Percentiles rank a stretch among this genome's conserved stretches.
These are phyloP conservation scores for Xerocomellus chrysenteron DNA, from an alignment of 768 basidiomycete genomes.

Conservation along the genomic window DNA sequence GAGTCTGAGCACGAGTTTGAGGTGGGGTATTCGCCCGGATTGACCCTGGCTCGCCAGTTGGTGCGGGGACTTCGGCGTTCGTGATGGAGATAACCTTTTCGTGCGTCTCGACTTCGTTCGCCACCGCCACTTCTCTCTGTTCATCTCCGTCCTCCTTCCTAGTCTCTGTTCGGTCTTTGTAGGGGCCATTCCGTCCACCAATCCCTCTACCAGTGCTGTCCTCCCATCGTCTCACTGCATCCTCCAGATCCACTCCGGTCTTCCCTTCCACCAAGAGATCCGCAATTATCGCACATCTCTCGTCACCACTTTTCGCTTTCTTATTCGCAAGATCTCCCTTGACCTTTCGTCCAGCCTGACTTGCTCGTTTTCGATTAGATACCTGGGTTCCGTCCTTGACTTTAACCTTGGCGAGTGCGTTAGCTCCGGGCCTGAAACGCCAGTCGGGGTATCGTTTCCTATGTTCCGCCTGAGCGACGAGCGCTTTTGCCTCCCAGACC, in stretches of 20 bases:
- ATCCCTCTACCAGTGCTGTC: slow-evolving; percentile 7
- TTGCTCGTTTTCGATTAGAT: slow-evolving; percentile 28
- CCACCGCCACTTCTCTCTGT: slow-evolving; percentile 17
- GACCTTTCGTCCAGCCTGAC: slow-evolving; percentile 28
- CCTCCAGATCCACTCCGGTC: slow-evolving; percentile 58
- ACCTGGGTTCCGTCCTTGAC: slow-evolving; percentile 41
- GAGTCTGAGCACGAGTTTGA: slow-evolving; percentile 29
- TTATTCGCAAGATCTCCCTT: slow-evolving; percentile 31
- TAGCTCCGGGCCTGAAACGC: slow-evolving; percentile 72
- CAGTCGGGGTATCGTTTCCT: slow-evolving; percentile 75
- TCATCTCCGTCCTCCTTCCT: slow-evolving; percentile 26
- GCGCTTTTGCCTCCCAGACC: slow-evolving; percentile 75
- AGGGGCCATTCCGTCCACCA: slow-evolving; percentile 2
- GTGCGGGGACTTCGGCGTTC: not conserved
- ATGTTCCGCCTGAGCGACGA: slow-evolving; percentile 71
- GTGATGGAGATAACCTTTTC: slow-evolving; percentile 5
- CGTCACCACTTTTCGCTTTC: slow-evolving; percentile 41
- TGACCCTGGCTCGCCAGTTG: not conserved
- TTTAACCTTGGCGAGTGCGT: slow-evolving; percentile 39
- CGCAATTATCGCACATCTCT: slow-evolving; percentile 64
- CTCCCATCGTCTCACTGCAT: slow-evolving; percentile 56
- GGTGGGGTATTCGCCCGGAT: slow-evolving; percentile 1
- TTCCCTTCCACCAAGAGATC: slow-evolving; percentile 66
- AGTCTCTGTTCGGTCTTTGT: slow-evolving; percentile 1
- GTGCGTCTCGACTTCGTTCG: slow-evolving; percentile 10